phyloP scores from a whole-genome alignment of 441 rosid species.

The Erysimum pusillum region DNA sequence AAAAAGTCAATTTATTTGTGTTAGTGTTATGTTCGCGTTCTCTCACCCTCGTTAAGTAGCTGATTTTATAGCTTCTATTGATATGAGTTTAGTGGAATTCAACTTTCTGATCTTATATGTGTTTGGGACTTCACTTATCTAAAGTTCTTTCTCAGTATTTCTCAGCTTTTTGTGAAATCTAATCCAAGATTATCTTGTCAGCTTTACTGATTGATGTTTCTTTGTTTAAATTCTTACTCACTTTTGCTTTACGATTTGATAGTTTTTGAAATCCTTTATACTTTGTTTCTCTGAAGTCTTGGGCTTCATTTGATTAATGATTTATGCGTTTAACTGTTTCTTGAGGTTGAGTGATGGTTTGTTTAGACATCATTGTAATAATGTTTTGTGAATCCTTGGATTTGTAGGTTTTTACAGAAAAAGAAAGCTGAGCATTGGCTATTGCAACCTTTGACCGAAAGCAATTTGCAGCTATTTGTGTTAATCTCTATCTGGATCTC shows the following conservation, averaged over 20 bases:
- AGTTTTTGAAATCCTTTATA: not conserved
- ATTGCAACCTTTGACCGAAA: no score
- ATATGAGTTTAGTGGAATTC: not conserved
- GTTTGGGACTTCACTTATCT: slow-evolving; percentile 19
- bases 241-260: not conserved
- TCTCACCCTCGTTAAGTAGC: not conserved
- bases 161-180: slow-evolving; percentile 17
- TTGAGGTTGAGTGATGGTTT: not conserved
- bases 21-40: slow-evolving; percentile 3
- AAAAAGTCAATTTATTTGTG: slow-evolving; percentile 35
- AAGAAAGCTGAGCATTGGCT: no score
- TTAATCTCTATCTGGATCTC: no score
- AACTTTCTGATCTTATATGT: slow-evolving; percentile 15
- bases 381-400: no score
- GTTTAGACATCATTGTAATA: no score
- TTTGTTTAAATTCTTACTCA: not conserved
- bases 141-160: not conserved
- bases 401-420: no score
- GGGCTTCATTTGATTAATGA: not conserved
- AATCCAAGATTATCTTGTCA: slow-evolving; percentile 13
- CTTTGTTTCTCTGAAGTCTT: not conserved
- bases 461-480: no score
- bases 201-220: slow-evolving; percentile 3
- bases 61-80: not conserved
- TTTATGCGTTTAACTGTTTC: slow-evolving; percentile 4